These are phyloP conservation scores for Apiospora pterosperma DNA, from an alignment of 2,329 filamentous ascomycete genomes.

Conservation along the genomic window DNA sequence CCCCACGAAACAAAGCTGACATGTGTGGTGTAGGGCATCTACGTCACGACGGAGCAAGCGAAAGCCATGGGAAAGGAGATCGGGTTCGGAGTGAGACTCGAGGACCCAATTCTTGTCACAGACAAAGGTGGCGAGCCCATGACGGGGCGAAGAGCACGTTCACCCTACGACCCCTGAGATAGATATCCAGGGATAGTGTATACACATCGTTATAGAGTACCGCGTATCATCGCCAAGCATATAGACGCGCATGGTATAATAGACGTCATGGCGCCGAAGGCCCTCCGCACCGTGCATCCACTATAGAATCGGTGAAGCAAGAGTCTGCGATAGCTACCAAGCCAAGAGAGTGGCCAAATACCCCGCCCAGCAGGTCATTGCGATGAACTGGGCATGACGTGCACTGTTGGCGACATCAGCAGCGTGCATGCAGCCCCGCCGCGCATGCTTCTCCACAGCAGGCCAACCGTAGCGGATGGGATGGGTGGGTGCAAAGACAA, in stretches of 20 bases:
- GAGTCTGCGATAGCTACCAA: not conserved
- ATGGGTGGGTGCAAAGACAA: not conserved
- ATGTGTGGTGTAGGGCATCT: conserved; percentile 19
- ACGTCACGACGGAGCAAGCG: conserved; percentile 27
- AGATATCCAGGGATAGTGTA: not conserved
- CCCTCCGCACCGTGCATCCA: not conserved
- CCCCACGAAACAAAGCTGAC: not conserved
- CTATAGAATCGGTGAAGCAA: not conserved
- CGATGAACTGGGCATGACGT: not conserved
- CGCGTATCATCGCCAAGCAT: not conserved
- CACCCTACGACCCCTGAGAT: conserved; percentile 23
- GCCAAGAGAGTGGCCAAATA: not conserved
- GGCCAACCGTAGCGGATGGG: not conserved
- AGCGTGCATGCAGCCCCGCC: not conserved
- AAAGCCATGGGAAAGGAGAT: conserved; percentile 16
- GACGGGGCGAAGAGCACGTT: conserved; percentile 22
- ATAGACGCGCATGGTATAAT: not conserved
- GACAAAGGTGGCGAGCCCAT: conserved; percentile 22
- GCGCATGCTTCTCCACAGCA: not conserved
- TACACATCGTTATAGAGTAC: not conserved
- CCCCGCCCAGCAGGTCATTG: not conserved
- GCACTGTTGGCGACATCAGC: not conserved
- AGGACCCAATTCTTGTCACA: conserved; percentile 26
- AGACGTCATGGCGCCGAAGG: not conserved
- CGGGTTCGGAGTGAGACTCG: conserved; percentile 25